Percentiles rank a stretch among this genome's conserved stretches.
These are phyloP conservation scores for Aegilops bicornis DNA, from an alignment of 176 grass and related monocot species.

Conservation along the genomic window DNA sequence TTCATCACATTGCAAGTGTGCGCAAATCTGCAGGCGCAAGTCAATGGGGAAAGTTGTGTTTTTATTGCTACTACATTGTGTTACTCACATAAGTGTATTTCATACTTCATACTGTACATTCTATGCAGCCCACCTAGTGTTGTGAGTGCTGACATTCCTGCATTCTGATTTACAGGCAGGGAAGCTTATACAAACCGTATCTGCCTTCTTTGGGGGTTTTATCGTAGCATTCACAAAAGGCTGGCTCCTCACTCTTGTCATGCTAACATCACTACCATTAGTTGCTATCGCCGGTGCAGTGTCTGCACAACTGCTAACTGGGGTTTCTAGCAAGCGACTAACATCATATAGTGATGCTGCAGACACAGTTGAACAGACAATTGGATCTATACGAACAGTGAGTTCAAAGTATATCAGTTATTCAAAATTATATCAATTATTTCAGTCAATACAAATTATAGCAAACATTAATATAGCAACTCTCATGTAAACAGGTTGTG, in stretches of 20 bases:
- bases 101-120: not conserved
- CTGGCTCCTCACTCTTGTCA: constrained; percentile 77
- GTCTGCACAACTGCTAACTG: constrained; percentile 44
- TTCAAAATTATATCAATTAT: not conserved
- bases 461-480: not conserved
- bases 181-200: constrained; percentile 56
- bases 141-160: not conserved
- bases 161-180: constrained; percentile 49
- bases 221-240: constrained; percentile 68
- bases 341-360: constrained; percentile 72
- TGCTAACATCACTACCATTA: constrained; percentile 64
- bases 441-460: not conserved
- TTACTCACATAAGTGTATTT: not conserved
- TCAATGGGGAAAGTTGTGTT: not conserved
- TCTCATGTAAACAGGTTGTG: constrained; percentile 50
- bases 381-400: constrained; percentile 84
- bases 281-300: constrained; percentile 43
- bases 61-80: not conserved
- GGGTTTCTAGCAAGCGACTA: constrained; percentile 49
- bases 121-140: not conserved
- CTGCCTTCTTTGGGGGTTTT: constrained; percentile 58
- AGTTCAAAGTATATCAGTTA: constrained; percentile 28
- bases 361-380: constrained; percentile 72
- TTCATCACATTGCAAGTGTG: not conserved
- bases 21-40: not conserved